Evolutionary conservation across 2,329 filamentous ascomycete species (phyloP).

Genomic region (Chaetomiaceae sp.): DNA sequence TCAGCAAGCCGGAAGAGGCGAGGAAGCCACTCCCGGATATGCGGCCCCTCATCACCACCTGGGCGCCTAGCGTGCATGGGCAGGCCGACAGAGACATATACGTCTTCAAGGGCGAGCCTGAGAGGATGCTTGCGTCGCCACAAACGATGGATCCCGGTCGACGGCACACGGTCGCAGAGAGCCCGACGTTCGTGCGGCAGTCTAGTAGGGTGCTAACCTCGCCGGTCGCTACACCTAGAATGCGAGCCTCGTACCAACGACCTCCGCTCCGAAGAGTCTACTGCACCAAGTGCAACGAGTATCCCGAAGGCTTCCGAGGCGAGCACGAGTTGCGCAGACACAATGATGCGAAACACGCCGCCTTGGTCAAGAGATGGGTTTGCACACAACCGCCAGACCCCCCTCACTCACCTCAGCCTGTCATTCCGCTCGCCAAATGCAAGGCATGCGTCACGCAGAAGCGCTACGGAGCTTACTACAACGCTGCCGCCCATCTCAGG

Average conservation of each 20-base stretch:
- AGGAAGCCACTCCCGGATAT: conserved; percentile 35
- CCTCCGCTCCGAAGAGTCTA: conserved; percentile 64
- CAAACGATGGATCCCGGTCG: conserved; percentile 30
- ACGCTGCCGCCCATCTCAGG: conserved; percentile 52
- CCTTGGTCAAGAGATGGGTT: conserved; percentile 50
- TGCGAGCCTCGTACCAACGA: conserved; percentile 43
- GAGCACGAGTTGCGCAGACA: conserved; percentile 79
- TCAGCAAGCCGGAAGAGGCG: conserved; percentile 30
- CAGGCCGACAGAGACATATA: conserved; percentile 28
- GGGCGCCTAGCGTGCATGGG: conserved; percentile 25
- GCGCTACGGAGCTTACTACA: conserved; percentile 54
- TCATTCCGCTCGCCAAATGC: conserved; percentile 48
- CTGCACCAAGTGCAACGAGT: conserved; percentile 72
- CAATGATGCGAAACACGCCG: conserved; percentile 51
- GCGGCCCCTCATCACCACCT: conserved; percentile 34
- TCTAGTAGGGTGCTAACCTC: conserved; percentile 37
- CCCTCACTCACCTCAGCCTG: conserved; percentile 38
- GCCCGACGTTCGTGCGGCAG: conserved; percentile 36
- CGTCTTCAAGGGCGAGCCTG: conserved; percentile 24
- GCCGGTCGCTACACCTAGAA: conserved; percentile 35
- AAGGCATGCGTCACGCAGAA: conserved; percentile 53
- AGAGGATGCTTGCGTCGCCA: conserved; percentile 29
- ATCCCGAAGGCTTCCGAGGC: conserved; percentile 81
- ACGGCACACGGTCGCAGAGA: conserved; percentile 43
- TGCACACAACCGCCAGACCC: conserved; percentile 45